Base-by-base conservation (phyloP, 495 filamentous ascomycete genomes). In the Podospora pseudopauciseta region DNA sequence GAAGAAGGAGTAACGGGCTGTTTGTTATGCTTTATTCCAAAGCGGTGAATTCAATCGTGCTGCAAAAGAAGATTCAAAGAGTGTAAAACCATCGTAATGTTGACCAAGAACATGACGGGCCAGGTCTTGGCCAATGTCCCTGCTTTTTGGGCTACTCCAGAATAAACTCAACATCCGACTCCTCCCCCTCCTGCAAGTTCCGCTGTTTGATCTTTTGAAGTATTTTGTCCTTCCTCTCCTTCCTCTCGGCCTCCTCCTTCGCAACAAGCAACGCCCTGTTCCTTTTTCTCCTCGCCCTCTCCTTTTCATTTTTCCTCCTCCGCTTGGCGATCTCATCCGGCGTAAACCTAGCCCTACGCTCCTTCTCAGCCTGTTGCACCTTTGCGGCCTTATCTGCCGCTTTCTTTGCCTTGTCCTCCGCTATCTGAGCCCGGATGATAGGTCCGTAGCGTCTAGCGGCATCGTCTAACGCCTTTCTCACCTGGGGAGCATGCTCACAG, bases 1-100 rank as follows among this genome's bases (percentile, higher is more conserved):
- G 94, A 93, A 86, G 80, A 85, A 73, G 71, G 82, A 90, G 69
- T 96, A 58, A 0, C 9, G 54, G 34, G 34, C 6, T 39, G 4
- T 5, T 39, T 39, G 34, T 39, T 6, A 11, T 39, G 34, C 23
- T 39, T 11, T 39, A 39, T 39, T 3, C 34, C 11, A 11, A 11
- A 39, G 34, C 11, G 34, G 39, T 18, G 39, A 49, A 2, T 49
- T 49, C 6, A 13, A 5, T 9, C 9, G 39, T 49, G 13, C 39
- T 39, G 34, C 34, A 39, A 6, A 6, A 6, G 34, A 39, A 23
- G 23, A 23, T 23, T 23, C 23, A 23, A 23, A 23, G 23, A 23
- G 23, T 23, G 23, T 23, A 23, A 23, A 23, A 23, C 23, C 23
- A 23, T 23, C 23, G 23, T 1, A 23, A 0, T 23, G 23, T 23